A percentile compares a stretch with the other conserved stretches of the same genome.
These are phyloP conservation scores for Chalaropsis ovoidea DNA, from an alignment of 2,329 filamentous ascomycete species.

Conservation along the genomic window DNA sequence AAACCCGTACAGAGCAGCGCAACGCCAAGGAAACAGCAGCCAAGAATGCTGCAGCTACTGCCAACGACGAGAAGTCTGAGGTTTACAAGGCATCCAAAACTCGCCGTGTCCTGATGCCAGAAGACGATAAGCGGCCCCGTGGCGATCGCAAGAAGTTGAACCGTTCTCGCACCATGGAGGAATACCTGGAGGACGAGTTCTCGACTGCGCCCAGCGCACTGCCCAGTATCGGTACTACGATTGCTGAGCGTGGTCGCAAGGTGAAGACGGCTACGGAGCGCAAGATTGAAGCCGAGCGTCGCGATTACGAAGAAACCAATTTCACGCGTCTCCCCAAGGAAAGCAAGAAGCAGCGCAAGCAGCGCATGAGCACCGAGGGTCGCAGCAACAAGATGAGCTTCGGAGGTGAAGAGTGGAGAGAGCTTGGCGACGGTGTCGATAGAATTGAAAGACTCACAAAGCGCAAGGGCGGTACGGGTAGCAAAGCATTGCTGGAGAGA, in stretches of 20 bases:
- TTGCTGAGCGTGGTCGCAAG: conserved; percentile 65
- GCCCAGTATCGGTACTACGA: conserved; percentile 86
- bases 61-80: conserved; percentile 40
- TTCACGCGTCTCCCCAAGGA: conserved; percentile 76
- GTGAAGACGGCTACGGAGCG: conserved; percentile 69
- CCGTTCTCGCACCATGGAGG: conserved; percentile 79
- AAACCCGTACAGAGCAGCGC: conserved; percentile 23
- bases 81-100: conserved; percentile 86
- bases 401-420: conserved; percentile 89
- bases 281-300: conserved; percentile 65
- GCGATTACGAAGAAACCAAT: conserved; percentile 84
- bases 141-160: conserved; percentile 54
- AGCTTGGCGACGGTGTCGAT: conserved; percentile 74
- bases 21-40: conserved; percentile 25
- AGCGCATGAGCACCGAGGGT: conserved; percentile 39
- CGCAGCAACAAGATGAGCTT: conserved; percentile 49
- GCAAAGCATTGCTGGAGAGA: conserved; percentile 61
- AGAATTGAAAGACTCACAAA: conserved; percentile 75
- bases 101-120: conserved; percentile 74
- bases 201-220: conserved; percentile 70
- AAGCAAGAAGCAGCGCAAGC: conserved; percentile 77
- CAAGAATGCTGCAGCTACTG: conserved; percentile 26
- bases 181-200: conserved; percentile 80
- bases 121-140: conserved; percentile 42
- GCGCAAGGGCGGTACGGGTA: conserved; percentile 50